phyloP scores from a whole-genome alignment of 2,329 filamentous ascomycete genomes.

The Tricladium varicosporioides region DNA sequence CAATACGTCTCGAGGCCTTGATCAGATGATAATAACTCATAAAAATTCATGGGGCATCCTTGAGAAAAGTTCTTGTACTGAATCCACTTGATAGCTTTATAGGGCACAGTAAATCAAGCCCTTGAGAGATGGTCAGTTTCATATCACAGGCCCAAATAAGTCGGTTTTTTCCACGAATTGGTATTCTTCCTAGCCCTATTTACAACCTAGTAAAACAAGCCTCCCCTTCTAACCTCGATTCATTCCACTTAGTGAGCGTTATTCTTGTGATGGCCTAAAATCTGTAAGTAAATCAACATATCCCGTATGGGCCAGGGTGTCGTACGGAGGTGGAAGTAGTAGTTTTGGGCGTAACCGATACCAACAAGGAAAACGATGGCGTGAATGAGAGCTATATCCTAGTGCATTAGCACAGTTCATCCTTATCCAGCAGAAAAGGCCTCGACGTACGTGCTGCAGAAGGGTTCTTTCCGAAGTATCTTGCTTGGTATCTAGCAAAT shows the following conservation, averaged over 20 bases:
- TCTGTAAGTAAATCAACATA: conserved; percentile 23
- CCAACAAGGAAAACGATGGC: conserved; percentile 73
- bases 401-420: conserved; percentile 26
- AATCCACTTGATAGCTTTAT: neutral
- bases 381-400: conserved; percentile 76
- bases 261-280: conserved; percentile 98
- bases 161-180: conserved; percentile 1
- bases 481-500: conserved; percentile 82
- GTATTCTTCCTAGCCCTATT: conserved; percentile 30
- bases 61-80: too few relatives aligned
- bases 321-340: conserved; percentile 99
- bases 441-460: conserved; percentile 76
- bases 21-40: neutral
- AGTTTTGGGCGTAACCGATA: conserved; percentile 94
- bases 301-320: conserved; percentile 27
- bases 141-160: neutral
- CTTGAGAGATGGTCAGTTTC: too few relatives aligned
- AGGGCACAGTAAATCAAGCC: neutral
- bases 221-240: neutral
- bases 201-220: conserved; percentile 31
- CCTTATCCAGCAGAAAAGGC: conserved; percentile 10
- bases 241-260: conserved; percentile 77
- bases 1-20: neutral
- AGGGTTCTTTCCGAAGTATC: conserved; percentile 94
- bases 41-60: too few relatives aligned